Evolutionary conservation across 2,329 filamentous ascomycete species (phyloP).

Genomic region (Atkinsonella hypoxylon): DNA sequence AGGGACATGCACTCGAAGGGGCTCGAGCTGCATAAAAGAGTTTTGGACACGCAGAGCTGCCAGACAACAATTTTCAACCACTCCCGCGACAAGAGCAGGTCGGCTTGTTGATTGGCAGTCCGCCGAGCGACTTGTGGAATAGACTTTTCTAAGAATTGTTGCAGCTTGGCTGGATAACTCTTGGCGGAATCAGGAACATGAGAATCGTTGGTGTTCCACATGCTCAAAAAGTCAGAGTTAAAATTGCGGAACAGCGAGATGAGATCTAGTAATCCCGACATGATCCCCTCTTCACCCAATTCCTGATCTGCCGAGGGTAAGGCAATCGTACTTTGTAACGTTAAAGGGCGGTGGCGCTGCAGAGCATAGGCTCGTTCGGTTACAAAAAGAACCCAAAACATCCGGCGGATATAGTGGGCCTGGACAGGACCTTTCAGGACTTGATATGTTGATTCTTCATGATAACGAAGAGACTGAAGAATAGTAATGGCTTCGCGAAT

Average conservation of each 20-base stretch:
- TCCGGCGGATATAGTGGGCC: constrained; percentile 13
- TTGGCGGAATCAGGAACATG: constrained; percentile 1
- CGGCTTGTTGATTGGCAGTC: constrained; percentile 13
- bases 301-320: constrained; percentile 12
- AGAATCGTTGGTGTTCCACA: constrained; percentile 14
- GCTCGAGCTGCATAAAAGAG: constrained; percentile 6
- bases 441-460: constrained; percentile 17
- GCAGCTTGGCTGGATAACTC: constrained; percentile 5
- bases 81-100: constrained; percentile 15
- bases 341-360: constrained; percentile 18
- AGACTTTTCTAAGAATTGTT: constrained; percentile 7
- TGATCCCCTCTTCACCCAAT: constrained; percentile 14
- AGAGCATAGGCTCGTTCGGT: constrained; percentile 21
- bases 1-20: constrained; percentile 16
- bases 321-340: constrained; percentile 13
- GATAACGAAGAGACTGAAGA: constrained; percentile 16
- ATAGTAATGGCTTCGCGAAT: constrained; percentile 18
- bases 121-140: constrained; percentile 8
- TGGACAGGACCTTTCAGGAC: neutral
- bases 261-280: constrained; percentile 20
- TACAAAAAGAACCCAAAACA: constrained; percentile 20
- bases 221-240: constrained; percentile 15
- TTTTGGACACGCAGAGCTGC: constrained; percentile 16
- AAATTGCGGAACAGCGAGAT: constrained; percentile 16
- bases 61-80: constrained; percentile 18